Percentiles rank a stretch among this genome's conserved stretches.
phyloP scores from a whole-genome alignment of 1,284 basidiomycete genomes.

The Leccinum huronense region DNA sequence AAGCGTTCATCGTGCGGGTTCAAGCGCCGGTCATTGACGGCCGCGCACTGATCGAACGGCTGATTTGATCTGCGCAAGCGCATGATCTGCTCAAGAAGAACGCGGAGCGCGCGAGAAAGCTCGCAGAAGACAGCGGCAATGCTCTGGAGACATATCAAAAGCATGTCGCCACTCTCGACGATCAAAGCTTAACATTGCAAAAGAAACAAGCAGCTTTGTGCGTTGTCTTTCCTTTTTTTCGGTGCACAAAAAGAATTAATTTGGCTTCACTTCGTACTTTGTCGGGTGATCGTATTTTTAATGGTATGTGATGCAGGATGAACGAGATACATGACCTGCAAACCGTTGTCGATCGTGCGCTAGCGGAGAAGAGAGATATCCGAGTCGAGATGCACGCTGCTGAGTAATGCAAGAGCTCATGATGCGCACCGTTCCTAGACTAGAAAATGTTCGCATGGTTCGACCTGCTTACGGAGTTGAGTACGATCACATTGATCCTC shows the following conservation, averaged over 20 bases:
- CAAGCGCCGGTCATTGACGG: constrained; percentile 80
- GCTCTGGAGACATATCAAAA: constrained; percentile 86
- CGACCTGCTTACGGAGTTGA: constrained; percentile 89
- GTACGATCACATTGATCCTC: constrained; percentile 86
- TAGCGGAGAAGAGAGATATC: constrained; percentile 64
- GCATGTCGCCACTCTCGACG: constrained; percentile 78
- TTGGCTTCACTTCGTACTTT: neutral
- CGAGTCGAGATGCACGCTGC: constrained; percentile 68
- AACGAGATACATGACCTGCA: constrained; percentile 69
- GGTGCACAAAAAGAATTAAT: neutral
- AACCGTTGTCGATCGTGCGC: constrained; percentile 56
- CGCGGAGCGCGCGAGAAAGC: constrained; percentile 85
- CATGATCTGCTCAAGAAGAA: constrained; percentile 88
- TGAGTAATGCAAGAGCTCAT: constrained; percentile 75
- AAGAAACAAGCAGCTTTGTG: constrained; percentile 55
- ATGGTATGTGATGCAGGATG: constrained; percentile 44
- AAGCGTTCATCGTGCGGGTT: constrained; percentile 71
- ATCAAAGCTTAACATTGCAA: constrained; percentile 58
- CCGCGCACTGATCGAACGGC: constrained; percentile 74
- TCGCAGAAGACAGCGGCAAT: constrained; percentile 75
- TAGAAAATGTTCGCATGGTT: constrained; percentile 81
- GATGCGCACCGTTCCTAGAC: constrained; percentile 79
- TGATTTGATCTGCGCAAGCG: constrained; percentile 80
- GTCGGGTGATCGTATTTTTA: constrained; percentile 14
- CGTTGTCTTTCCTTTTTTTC: constrained; percentile 31